phyloP scores from a whole-genome alignment of 2,329 filamentous ascomycete species.

The Tolypocladium paradoxum region DNA sequence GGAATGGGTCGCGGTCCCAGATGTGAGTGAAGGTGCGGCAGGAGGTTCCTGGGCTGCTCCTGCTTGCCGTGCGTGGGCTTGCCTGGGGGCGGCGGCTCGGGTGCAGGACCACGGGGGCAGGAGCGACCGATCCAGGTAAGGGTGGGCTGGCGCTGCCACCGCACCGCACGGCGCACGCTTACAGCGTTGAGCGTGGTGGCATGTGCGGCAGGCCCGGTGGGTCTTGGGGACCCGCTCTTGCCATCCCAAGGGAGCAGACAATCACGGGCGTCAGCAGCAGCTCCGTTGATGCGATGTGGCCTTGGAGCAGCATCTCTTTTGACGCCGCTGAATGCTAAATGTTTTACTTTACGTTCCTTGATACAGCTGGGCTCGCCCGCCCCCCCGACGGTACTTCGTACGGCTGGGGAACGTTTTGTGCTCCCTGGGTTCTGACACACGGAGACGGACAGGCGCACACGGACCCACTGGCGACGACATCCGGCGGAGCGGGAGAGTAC shows the following conservation, averaged over 20 bases:
- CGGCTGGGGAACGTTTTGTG: not conserved
- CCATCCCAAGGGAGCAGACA: not conserved
- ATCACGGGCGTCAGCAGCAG: not conserved
- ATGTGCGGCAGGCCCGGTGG: slow-evolving; percentile 12
- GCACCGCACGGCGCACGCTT: not conserved
- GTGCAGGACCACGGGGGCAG: not conserved
- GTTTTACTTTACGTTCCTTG: not conserved
- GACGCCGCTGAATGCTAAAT: too few species aligned
- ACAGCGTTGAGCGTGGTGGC: not conserved
- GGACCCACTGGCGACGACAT: not conserved
- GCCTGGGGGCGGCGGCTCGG: not conserved
- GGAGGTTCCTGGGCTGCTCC: slow-evolving; percentile 9
- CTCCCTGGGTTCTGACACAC: not conserved
- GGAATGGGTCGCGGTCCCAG: slow-evolving; percentile 16
- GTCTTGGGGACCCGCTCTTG: slow-evolving; percentile 13
- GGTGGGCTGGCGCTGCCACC: not conserved
- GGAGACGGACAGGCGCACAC: not conserved
- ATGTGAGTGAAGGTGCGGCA: slow-evolving; percentile 11
- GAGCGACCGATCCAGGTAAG: not conserved
- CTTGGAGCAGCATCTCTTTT: not conserved
- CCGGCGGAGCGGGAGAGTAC: not conserved
- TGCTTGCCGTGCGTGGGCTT: not conserved
- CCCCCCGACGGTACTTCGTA: not conserved
- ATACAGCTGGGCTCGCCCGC: not conserved
- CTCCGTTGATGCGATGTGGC: not conserved